Evolutionary conservation across 2,329 filamentous ascomycete genomes (phyloP).

Genomic region (Verticillium tricorpus): DNA sequence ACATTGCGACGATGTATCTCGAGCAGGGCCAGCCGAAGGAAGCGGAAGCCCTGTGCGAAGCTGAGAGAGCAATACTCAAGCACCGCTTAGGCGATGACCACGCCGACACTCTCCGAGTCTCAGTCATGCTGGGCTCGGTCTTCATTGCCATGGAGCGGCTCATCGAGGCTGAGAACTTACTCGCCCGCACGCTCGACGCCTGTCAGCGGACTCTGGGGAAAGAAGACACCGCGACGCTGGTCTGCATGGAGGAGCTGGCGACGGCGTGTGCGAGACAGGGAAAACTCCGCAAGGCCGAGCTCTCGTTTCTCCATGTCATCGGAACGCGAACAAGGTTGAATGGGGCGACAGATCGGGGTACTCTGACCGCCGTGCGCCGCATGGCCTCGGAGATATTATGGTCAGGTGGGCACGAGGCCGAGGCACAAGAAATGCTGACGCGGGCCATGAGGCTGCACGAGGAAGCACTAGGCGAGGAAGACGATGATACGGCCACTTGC

Average conservation of each 20-base stretch:
- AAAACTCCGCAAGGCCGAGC: neutral
- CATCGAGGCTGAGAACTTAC: neutral
- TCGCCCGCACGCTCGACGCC: neutral
- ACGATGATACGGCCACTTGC: neutral
- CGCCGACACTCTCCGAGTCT: neutral
- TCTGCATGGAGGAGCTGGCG: neutral
- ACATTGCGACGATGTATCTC: neutral
- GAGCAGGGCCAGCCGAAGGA: neutral
- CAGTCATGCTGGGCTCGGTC: neutral
- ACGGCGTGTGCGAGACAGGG: neutral
- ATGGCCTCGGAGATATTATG: neutral
- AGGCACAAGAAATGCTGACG: neutral
- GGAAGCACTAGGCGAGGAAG: neutral
- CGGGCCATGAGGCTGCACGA: neutral
- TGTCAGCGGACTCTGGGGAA: neutral
- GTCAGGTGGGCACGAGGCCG: neutral
- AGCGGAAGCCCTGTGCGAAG: neutral
- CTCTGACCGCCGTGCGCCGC: neutral
- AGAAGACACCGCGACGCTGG: neutral
- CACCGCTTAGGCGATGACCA: neutral
- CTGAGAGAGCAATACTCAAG: neutral
- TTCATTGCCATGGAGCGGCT: neutral
- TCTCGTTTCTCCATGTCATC: neutral
- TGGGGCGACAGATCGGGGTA: neutral
- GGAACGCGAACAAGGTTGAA: neutral